Percentiles rank a stretch among this genome's conserved stretches.
These are phyloP conservation scores for Penicillium robsamsonii DNA, from an alignment of 495 filamentous ascomycete genomes.

Conservation along the genomic window DNA sequence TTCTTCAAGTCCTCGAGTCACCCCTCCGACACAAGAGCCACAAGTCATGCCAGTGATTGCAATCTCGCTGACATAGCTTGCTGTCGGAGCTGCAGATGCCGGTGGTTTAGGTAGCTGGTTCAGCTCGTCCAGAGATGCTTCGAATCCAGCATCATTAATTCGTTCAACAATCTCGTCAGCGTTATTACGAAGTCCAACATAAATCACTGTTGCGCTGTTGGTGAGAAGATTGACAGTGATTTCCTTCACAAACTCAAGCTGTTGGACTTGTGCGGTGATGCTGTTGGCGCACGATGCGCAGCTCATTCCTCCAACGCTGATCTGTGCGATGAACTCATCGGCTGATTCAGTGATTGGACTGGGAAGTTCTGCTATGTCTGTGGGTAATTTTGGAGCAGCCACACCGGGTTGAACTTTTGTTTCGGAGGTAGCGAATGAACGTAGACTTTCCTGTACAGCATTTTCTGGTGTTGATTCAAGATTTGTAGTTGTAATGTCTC, in stretches of 20 bases:
- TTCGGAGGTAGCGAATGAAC: conserved; percentile 7
- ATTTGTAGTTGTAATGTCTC: background rate
- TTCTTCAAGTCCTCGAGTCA: conserved; percentile 63
- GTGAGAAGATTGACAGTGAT: conserved; percentile 59
- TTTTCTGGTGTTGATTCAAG: conserved; percentile 1
- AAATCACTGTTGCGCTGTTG: conserved; percentile 53
- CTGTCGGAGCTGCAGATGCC: background rate
- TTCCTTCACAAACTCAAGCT: conserved; percentile 51
- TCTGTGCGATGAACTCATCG: conserved; percentile 39
- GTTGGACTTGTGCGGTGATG: conserved; percentile 50
- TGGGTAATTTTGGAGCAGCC: conserved; percentile 1
- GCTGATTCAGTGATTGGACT: background rate
- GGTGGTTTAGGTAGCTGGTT: conserved; percentile 28
- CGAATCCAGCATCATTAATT: conserved; percentile 57
- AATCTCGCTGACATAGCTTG: conserved; percentile 54
- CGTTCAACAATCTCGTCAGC: conserved; percentile 43
- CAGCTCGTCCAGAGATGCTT: conserved; percentile 49
- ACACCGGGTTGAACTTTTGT: background rate
- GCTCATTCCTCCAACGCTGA: conserved; percentile 64
- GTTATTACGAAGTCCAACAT: conserved; percentile 41
- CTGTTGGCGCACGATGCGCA: conserved; percentile 60
- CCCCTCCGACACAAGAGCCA: conserved; percentile 63
- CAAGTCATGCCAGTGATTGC: conserved; percentile 86
- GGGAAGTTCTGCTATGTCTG: conserved; percentile 1
- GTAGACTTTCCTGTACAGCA: background rate